Evolutionary conservation across 192 early-diverging fungal species (phyloP), one percentile per base, ranked within the genome.

Genomic region (Coemansia sp.): DNA sequence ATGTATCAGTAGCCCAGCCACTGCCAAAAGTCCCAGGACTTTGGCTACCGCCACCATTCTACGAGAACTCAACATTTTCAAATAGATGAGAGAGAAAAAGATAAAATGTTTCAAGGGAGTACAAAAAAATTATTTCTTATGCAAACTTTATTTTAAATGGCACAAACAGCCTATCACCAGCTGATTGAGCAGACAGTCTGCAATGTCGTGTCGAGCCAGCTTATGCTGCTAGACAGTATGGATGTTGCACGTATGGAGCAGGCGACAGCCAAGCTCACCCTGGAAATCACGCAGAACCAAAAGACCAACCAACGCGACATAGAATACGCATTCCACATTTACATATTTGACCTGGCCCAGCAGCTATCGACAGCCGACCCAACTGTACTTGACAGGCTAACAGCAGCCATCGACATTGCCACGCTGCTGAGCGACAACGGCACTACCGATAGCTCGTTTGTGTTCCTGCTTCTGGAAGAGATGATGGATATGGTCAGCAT

Each of bases 401-500:
- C 55, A 5, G 63, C 56, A n/a, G 51, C 58, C 3, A n/a, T 63
- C 14, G 74, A 78, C 26, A 66, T 70, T n/a, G 49, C 57, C 20
- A 46, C 48, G 2, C 52, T 63, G 38, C 39, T 70, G 2, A 63
- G 74, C 68, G 63, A 63, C 50, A 35, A 13, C 5, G 53, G 51
- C 8, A 30, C n/a, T 2, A 23, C 50, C 3, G 74, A 78, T 41
- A 15, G 46, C 2, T 45, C 63, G 41, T 54, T 78, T 23, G 74
- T 51, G 14, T 78, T 78, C 38, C 49, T 57, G 21, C 41, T 78
- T 38, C 39, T 70, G 10, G 74, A 78, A 23, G 74, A 78, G 30
- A 28, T 59, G 2, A 66, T 78, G 74, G 74, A 78, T 38, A 65
- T 62, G 59, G 59, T 70, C 35, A 57, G 55, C 47, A 57, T 70